Evolutionary conservation across 441 rosid species (phyloP), one percentile per base, ranked within the genome.

Genomic region (Brassica balearica): DNA sequence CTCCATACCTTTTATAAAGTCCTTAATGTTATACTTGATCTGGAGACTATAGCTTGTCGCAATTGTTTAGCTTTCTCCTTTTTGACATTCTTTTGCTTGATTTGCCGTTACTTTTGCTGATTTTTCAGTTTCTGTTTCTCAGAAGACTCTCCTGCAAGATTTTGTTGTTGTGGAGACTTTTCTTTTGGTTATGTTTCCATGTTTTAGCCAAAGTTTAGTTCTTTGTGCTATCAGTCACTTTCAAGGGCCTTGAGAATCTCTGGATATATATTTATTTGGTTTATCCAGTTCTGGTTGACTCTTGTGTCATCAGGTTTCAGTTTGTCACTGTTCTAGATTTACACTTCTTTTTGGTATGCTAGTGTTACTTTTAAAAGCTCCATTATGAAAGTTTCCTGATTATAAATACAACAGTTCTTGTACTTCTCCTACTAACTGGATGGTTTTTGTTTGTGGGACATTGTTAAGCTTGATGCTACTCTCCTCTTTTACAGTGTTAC

Each of bases 181-280:
- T 78, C 7, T 34, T 51, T 68, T 69, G 66, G 59, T 66, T 27
- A 64, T 67, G 20, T 69, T 79, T 73, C 73, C 69, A 29, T 66
- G 78, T 76, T 75, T 73, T 66, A 70, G 70, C 74, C 70, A 73
- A 73, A 51, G 65, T 48, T 51, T 68, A 67, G 67, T 68, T 74
- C 67, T 69, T 73, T 68, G 78, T 60, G 65, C 65, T 80, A 73
- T 71, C 78, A 61, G 66, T 23, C 69, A 41, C 27, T 81, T 38
- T 64, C 77, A 77, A 32, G 9, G 59, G 48, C 19, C 48, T 68
- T 68, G 53, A 68, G 51, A 73, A 63, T 17, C 29, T 53, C 73
- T 78, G 43, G 55, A 27, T 64, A 2, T 17, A 2, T 51, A 3
- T 58, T 56, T 32, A 10, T 51, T 74, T 74, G 66, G 70, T 73